phyloP scores from a whole-genome alignment of 768 basidiomycete species.

The Calocybe cyanea region DNA sequence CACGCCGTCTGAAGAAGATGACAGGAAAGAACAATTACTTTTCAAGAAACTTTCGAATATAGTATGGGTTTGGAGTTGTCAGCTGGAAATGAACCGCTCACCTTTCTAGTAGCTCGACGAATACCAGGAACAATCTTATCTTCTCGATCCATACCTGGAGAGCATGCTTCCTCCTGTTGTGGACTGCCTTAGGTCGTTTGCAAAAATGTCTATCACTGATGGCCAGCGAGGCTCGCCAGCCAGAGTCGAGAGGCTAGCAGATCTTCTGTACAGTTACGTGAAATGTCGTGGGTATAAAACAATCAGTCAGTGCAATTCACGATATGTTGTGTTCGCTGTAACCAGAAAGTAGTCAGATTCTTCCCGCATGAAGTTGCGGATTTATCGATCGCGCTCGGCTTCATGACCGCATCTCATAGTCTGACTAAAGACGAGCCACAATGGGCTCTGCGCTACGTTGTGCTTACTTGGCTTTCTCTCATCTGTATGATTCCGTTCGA shows the following conservation, averaged over 20 bases:
- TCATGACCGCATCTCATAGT: slow-evolving; percentile 47
- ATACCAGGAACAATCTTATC: slow-evolving; percentile 91
- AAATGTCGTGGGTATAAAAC: slow-evolving; percentile 91
- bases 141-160: slow-evolving; percentile 89
- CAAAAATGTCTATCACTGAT: slow-evolving; percentile 36
- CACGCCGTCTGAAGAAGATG: slow-evolving; percentile 40
- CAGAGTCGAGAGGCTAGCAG: slow-evolving; percentile 50
- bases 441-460: slow-evolving; percentile 82
- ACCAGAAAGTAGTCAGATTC: slow-evolving; percentile 63
- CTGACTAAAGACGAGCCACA: slow-evolving; percentile 38
- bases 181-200: slow-evolving; percentile 53
- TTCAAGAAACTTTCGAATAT: slow-evolving; percentile 44
- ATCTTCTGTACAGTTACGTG: slow-evolving; percentile 73
- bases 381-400: slow-evolving; percentile 69
- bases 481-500: slow-evolving; percentile 94
- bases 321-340: slow-evolving; percentile 8
- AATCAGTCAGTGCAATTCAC: slow-evolving; percentile 59
- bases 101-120: slow-evolving; percentile 60
- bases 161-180: slow-evolving; percentile 73
- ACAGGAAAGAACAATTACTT: slow-evolving; percentile 35
- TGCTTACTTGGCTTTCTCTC: slow-evolving; percentile 91
- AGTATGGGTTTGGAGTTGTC: slow-evolving; percentile 35
- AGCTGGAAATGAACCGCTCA: not conserved
- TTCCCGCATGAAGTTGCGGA: slow-evolving; percentile 92
- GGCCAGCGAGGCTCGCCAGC: slow-evolving; percentile 25